These are phyloP conservation scores for Porphyrellus cyaneotinctus DNA, from an alignment of 768 basidiomycete genomes.

Conservation along the genomic window DNA sequence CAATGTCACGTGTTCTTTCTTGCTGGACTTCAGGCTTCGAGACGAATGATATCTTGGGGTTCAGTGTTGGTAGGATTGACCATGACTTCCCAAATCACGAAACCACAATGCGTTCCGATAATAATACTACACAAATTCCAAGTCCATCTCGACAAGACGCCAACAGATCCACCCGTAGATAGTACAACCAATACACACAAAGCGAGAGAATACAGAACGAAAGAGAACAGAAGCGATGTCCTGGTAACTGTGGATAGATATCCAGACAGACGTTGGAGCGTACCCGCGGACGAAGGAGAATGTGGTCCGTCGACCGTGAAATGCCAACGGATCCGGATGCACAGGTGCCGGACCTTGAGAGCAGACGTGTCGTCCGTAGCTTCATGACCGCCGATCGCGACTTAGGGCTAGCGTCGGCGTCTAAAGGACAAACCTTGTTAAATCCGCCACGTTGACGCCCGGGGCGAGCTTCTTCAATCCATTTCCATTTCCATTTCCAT, in stretches of 20 bases:
- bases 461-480: constrained; percentile 8
- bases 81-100: too few species aligned
- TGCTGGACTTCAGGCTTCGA: too few species aligned
- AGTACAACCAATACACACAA: neutral
- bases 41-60: too few species aligned
- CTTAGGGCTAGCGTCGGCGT: neutral
- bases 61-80: too few species aligned
- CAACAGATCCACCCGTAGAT: neutral
- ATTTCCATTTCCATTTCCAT: constrained; percentile 52
- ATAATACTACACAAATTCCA: neutral
- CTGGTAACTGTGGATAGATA: neutral
- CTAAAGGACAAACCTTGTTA: neutral
- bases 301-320: neutral
- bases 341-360: neutral
- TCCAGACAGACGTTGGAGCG: neutral
- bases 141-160: neutral
- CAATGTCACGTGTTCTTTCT: too few species aligned
- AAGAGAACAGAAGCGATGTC: neutral
- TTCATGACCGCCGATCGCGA: neutral
- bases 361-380: neutral
- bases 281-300: neutral
- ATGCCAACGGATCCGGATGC: neutral
- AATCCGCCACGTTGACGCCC: neutral
- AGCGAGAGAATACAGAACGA: neutral
- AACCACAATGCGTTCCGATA: neutral